Evolutionary conservation across 768 basidiomycete species (phyloP).

Genomic region (Saitozyma sp.): DNA sequence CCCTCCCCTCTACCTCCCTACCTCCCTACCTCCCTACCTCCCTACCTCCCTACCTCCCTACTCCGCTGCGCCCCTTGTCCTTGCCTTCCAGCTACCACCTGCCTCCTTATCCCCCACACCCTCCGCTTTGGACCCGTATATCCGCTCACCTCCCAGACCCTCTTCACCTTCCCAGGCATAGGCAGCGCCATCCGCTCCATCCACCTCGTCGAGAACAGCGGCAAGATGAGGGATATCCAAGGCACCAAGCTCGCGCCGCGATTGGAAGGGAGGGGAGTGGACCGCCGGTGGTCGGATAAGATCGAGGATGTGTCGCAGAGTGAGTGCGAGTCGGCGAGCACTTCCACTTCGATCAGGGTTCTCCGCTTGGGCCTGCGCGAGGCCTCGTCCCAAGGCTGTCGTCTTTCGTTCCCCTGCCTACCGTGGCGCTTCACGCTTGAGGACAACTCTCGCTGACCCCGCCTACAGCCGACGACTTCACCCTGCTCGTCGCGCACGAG

Average conservation of each 20-base stretch:
- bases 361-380: not conserved
- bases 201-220: constrained; percentile 79
- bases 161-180: constrained; percentile 37
- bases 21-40: too few relatives aligned
- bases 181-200: constrained; percentile 56
- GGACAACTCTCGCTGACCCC: too few relatives aligned
- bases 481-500: constrained; percentile 89
- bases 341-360: not conserved
- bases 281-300: constrained; percentile 69
- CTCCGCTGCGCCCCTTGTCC: too few relatives aligned
- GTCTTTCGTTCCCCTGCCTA: too few relatives aligned
- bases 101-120: too few relatives aligned
- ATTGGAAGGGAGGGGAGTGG: constrained; percentile 26
- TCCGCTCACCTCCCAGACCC: constrained; percentile 32
- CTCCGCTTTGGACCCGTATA: not conserved
- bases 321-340: constrained; percentile 22
- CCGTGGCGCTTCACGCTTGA: too few relatives aligned
- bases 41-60: too few relatives aligned
- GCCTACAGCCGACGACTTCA: constrained; percentile 59
- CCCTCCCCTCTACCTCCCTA: too few relatives aligned
- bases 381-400: too few relatives aligned
- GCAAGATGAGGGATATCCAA: constrained; percentile 67
- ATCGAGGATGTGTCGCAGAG: constrained; percentile 65
- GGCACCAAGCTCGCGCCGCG: constrained; percentile 56
- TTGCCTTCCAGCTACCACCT: not conserved